Base-by-base conservation (phyloP, 305 asterid species). In the Fraxinus floribunda region DNA sequence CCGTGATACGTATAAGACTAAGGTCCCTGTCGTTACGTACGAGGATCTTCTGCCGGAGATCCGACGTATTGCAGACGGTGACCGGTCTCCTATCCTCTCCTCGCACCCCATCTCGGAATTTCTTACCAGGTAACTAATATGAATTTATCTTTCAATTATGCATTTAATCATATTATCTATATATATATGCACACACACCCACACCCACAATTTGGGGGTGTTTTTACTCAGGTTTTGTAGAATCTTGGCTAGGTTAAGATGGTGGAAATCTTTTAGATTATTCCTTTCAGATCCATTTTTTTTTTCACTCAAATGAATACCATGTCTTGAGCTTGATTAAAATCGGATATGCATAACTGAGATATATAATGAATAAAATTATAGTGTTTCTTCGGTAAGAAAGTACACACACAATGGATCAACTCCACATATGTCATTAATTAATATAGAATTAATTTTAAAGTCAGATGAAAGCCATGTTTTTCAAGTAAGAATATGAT, bases 81-180 rank as follows among this genome's bases (percentile, higher is more conserved):
- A 76, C 60, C 62, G 64, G 10, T 76, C 79, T 24, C 62, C 73
- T 4, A 78, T 78, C 49, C 74, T 78, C 36, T 78, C 81, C 3
- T 49, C 81, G 8, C 74, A 78, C 18, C 81, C 81, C 44, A 78
- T 78, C 29, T 78, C 81, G 16, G 81, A 78, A 24, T 78, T 78
- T 36, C 81, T 78, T 29, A 78, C 81, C 2, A 78, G 81, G 81
- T 78, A 38, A 76, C 32, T 66, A 64, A 1, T 64, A 7, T 64
- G 24, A n/a, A 9, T 64, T 20, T 64, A 24, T 22, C 32, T 20
- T 62, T 60, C 10, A 5, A 20, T 18, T n/a, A 18, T 20, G 15
- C 8, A 41, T 10, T 10, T 41, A 41, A 41, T 10, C 52, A 41
- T 10, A 18, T 18, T 2, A 11, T 9, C 1, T 41, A 41, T 41